Base-by-base conservation (phyloP, 176 grass and related monocot species). In the Triticum dicoccoides region DNA sequence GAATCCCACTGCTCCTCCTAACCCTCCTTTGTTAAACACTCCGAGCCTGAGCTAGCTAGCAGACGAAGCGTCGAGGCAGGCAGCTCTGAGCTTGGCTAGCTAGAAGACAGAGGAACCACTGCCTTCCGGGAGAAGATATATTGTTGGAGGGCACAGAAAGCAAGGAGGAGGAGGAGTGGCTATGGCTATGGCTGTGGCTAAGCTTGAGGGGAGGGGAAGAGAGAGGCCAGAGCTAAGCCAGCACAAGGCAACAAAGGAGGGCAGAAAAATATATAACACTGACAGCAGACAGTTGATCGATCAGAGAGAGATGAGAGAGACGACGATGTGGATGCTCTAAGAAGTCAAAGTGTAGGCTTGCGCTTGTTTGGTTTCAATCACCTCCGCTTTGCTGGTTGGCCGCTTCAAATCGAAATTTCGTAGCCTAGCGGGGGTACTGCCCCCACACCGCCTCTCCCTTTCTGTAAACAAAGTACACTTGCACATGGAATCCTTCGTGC, bases 311-410 rank as follows among this genome's bases (percentile, higher is more conserved):
- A 29, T 11, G 61, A 67, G 64, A 78, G 59, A 34, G 52, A 34
- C 30, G 61, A 25, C n/a, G 62, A 69, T 77, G 24, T 54, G 13
- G 35, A 21, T 63, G 45, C 9, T 75, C 47, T 73, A 65, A 75
- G n/a, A 94, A 97, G 95, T 93, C 93, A 95, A 98, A 93, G 80
- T 73, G 74, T 82, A 78, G 64, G 80, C 34, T 63, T 85, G 85
- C 18, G 76, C 76, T 75, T 85, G 74, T 86, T 85, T 85, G 89
- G 89, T 89, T 87, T 85, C 89, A 80, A 85, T 98, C 86, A 95
- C 80, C 56, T 93, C 86, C 81, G 79, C 41, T 64, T 49, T 74
- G 47, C 82, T 92, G 47, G 84, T 79, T 88, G 87, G 85, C 27
- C 65, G 84, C 86, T 89, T 92, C 91, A 87, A 93, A 93, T 93